Conservation (phyloP, 2,329 filamentous ascomycete genomes). For the Exophiala spinifera region DNA sequence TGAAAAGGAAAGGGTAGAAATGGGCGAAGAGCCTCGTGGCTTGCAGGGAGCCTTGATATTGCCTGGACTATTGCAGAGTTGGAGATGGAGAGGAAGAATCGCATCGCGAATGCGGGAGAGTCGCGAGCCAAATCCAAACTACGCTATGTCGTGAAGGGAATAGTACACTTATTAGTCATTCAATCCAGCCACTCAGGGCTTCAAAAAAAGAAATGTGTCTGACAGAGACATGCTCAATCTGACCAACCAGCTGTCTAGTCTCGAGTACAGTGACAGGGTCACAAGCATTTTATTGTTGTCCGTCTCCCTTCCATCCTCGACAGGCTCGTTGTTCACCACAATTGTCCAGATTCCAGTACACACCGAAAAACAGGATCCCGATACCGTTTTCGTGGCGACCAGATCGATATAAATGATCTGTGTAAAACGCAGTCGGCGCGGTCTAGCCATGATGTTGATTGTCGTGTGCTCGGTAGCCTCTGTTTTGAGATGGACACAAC, state of each 20-base stretch:
- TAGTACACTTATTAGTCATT: background rate
- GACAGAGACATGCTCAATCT: background rate
- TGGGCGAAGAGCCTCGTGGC: constrained; percentile 3
- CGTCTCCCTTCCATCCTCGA: no score
- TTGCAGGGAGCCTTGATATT: constrained; percentile 6
- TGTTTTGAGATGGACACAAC: no score
- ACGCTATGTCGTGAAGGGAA: background rate
- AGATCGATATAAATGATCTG: no score
- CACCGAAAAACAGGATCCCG: no score
- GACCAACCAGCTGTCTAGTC: background rate
- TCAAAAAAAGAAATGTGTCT: background rate
- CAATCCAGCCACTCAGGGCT: background rate
- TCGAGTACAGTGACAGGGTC: no score
- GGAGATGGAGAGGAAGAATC: constrained; percentile 10
- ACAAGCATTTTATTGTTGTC: no score
- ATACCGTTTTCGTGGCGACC: no score
- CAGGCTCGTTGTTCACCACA: no score
- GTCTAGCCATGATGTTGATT: no score
- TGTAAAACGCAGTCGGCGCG: no score
- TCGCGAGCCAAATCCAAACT: constrained; percentile 5
- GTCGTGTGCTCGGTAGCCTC: no score
- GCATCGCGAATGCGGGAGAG: constrained; percentile 9
- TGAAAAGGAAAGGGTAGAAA: constrained; percentile 2
- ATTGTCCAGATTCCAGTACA: no score
- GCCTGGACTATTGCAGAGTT: constrained; percentile 2